Conservation (phyloP, 75 land plant species). For the Selaginella moellendorffii region DNA sequence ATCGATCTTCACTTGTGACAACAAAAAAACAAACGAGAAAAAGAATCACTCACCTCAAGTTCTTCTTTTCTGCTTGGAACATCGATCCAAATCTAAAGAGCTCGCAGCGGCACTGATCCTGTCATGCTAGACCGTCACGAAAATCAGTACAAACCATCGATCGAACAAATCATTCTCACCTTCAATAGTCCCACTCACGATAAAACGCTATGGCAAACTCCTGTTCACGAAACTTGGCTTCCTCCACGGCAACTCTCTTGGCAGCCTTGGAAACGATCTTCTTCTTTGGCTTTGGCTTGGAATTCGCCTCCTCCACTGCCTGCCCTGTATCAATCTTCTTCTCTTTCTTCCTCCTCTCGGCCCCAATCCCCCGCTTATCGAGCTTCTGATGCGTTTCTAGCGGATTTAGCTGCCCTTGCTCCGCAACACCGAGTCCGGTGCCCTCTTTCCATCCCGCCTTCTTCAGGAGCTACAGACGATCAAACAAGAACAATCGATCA, state of each 20-base stretch:
- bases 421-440: constrained; percentile 47
- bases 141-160: too few species aligned
- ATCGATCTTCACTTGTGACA: too few species aligned
- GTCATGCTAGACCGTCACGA: too few species aligned
- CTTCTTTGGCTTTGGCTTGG: constrained; percentile 22
- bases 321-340: background rate
- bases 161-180: too few species aligned
- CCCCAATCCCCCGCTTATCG: constrained; percentile 71
- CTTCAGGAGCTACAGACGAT: constrained; percentile 37
- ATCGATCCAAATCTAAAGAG: too few species aligned
- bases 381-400: constrained; percentile 43
- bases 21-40: too few species aligned
- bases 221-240: constrained; percentile 39
- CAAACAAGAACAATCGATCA: too few species aligned
- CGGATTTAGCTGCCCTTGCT: constrained; percentile 75
- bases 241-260: constrained; percentile 42
- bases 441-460: constrained; percentile 76
- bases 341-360: constrained; percentile 27
- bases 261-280: constrained; percentile 48
- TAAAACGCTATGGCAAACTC: constrained; percentile 58
- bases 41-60: too few species aligned
- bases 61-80: too few species aligned
- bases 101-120: too few species aligned
- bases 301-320: constrained; percentile 9
- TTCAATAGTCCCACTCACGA: constrained; percentile 63